Conservation (phyloP, 2,329 filamentous ascomycete genomes). For the Fusarium scirpi region DNA sequence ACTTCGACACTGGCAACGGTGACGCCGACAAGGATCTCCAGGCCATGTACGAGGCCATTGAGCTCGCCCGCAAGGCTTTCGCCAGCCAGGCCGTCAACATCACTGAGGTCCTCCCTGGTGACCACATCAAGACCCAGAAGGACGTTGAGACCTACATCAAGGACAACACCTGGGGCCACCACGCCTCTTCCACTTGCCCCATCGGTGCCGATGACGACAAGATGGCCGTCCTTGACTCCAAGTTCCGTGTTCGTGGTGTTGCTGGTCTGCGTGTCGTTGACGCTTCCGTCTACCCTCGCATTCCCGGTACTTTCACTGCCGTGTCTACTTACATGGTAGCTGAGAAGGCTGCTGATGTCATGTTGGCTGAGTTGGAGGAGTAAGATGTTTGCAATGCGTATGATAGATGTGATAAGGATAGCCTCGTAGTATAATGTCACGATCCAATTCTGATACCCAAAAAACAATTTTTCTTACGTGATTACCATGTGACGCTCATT, state of each 20-base stretch:
- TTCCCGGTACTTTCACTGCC: conserved; percentile 51
- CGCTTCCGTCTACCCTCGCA: conserved; percentile 58
- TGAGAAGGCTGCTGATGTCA: conserved; percentile 52
- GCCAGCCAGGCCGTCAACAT: conserved; percentile 39
- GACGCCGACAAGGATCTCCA: conserved; percentile 63
- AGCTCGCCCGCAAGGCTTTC: conserved; percentile 61
- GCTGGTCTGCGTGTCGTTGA: conserved; percentile 60
- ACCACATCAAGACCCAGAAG: conserved; percentile 25
- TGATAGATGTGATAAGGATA: conserved; percentile 6
- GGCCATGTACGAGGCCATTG: conserved; percentile 67
- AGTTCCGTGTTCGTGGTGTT: conserved; percentile 61
- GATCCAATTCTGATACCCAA: conserved; percentile 5
- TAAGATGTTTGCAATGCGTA: not conserved
- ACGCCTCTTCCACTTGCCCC: conserved; percentile 51
- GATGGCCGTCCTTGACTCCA: conserved; percentile 60
- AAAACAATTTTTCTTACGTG: not conserved
- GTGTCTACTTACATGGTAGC: conserved; percentile 51
- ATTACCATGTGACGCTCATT: not conserved
- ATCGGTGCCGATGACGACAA: conserved; percentile 50
- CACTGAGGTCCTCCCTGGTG: conserved; percentile 37
- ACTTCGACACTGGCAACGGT: conserved; percentile 64
- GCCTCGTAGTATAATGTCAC: conserved; percentile 3
- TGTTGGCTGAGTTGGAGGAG: conserved; percentile 36
- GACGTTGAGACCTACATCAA: conserved; percentile 45
- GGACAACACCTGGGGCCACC: conserved; percentile 52